A percentile compares a stretch with the other conserved stretches of the same genome.
Evolutionary conservation across 305 asterid species (phyloP).

Genomic region (Solanum hybrid): DNA sequence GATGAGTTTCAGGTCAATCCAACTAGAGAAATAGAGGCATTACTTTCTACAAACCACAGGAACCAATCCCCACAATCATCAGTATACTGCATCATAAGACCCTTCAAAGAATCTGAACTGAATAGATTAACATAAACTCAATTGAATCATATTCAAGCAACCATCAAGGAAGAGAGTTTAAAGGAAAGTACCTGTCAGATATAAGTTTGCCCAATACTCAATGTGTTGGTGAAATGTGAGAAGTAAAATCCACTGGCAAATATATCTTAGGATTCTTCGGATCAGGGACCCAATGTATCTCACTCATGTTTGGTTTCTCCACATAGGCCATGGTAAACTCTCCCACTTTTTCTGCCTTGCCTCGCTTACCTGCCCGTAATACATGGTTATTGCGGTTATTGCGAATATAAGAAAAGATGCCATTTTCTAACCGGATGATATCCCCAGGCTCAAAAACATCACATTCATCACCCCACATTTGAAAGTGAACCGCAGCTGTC

Average conservation of each 20-base stretch:
- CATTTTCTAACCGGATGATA: slow-evolving; percentile 31
- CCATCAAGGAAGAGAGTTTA: neutral
- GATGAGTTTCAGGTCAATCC: neutral
- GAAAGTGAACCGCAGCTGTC: slow-evolving; percentile 78
- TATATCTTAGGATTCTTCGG: slow-evolving; percentile 21
- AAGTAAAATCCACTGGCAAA: slow-evolving; percentile 27
- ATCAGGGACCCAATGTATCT: slow-evolving; percentile 40
- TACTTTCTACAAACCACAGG: neutral
- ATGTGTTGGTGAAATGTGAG: slow-evolving; percentile 34
- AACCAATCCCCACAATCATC: neutral
- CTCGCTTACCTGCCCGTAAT: slow-evolving; percentile 62
- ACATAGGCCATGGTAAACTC: slow-evolving; percentile 54
- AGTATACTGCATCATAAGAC: neutral
- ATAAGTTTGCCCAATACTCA: slow-evolving; percentile 7
- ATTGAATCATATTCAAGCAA: neutral
- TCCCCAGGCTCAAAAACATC: slow-evolving; percentile 54
- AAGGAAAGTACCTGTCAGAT: neutral
- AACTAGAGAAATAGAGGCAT: neutral
- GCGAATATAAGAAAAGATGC: slow-evolving; percentile 48
- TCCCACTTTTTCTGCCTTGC: slow-evolving; percentile 49
- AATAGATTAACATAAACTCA: neutral
- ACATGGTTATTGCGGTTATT: slow-evolving; percentile 17
- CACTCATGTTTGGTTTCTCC: slow-evolving; percentile 56
- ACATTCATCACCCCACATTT: slow-evolving; percentile 66
- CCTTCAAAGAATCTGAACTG: neutral